Percentiles rank a stretch among this genome's conserved stretches.
Evolutionary conservation across 371 early-diverging fungal species (phyloP).

Genomic region (Mortierella sp.): DNA sequence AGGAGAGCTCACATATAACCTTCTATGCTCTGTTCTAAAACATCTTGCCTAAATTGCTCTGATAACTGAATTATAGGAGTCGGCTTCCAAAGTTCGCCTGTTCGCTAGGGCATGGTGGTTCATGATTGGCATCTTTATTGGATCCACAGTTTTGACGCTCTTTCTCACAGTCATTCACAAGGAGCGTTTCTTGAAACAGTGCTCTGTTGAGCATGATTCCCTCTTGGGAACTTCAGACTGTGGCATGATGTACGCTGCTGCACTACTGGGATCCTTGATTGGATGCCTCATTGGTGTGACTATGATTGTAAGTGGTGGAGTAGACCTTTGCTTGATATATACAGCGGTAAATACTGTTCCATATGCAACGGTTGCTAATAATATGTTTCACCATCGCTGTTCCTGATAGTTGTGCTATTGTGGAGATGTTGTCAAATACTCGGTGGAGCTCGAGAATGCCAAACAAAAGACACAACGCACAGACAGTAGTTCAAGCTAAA

Average conservation of each 20-base stretch:
- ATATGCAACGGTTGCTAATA: too few species aligned
- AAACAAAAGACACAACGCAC: conserved; percentile 24
- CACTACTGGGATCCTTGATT: conserved; percentile 36
- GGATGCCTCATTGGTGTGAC: conserved; percentile 47
- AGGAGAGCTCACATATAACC: too few species aligned
- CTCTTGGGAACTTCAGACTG: conserved; percentile 16
- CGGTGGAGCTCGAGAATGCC: conserved; percentile 20
- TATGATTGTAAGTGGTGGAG: conserved; percentile 44
- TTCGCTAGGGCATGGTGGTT: conserved; percentile 47
- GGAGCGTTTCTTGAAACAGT: conserved; percentile 28
- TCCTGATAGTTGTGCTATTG: conserved; percentile 41
- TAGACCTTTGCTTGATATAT: too few species aligned
- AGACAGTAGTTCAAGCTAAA: not conserved
- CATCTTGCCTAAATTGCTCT: too few species aligned
- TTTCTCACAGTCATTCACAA: conserved; percentile 38
- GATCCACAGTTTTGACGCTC: conserved; percentile 36
- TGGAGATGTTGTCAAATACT: conserved; percentile 41
- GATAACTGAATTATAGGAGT: conserved; percentile 15
- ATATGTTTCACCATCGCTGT: not conserved
- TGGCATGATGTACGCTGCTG: conserved; percentile 39
- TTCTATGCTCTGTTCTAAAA: not conserved
- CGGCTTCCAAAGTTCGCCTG: conserved; percentile 30
- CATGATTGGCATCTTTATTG: conserved; percentile 41
- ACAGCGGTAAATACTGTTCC: not conserved
- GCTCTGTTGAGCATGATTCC: conserved; percentile 24